Percentiles rank a stretch among this genome's conserved stretches.
Evolutionary conservation across 2,329 filamentous ascomycete species (phyloP).

Genomic region (Ophiostoma ips): DNA sequence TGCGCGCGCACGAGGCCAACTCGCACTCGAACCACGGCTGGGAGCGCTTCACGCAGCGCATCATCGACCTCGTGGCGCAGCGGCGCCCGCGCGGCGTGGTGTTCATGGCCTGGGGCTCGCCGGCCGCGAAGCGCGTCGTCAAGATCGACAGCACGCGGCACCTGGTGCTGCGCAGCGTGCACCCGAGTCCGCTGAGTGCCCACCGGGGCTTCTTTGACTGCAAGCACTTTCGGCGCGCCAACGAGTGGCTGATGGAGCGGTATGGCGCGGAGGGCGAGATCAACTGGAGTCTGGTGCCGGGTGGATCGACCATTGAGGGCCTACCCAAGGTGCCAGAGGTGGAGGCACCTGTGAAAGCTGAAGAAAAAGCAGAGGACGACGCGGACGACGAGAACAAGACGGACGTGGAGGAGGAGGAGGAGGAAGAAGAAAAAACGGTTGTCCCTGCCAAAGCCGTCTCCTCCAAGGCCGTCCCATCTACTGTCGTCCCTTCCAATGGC

Average conservation of each 20-base stretch:
- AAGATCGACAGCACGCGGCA: slow-evolving; percentile 62
- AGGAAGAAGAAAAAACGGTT: no score
- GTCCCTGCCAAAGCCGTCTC: no score
- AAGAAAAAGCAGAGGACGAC: neutral
- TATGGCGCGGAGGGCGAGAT: slow-evolving; percentile 74
- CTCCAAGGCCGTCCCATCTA: neutral
- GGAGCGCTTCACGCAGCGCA: slow-evolving; percentile 84
- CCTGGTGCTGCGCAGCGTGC: slow-evolving; percentile 71
- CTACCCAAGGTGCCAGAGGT: slow-evolving; percentile 6
- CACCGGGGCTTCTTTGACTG: slow-evolving; percentile 69
- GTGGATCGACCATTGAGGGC: slow-evolving; percentile 16
- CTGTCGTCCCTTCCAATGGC: no score
- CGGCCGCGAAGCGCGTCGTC: slow-evolving; percentile 65
- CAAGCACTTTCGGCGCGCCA: slow-evolving; percentile 66
- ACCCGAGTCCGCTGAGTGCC: slow-evolving; percentile 89
- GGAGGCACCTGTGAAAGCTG: neutral
- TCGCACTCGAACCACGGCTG: slow-evolving; percentile 77
- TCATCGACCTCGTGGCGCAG: slow-evolving; percentile 75
- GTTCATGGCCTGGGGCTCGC: slow-evolving; percentile 85
- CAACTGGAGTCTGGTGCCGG: slow-evolving; percentile 58
- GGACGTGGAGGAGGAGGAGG: slow-evolving; percentile 16
- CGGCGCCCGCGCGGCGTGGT: slow-evolving; percentile 71
- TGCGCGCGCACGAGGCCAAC: slow-evolving; percentile 77
- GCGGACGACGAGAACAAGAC: slow-evolving; percentile 17
- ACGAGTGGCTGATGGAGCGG: slow-evolving; percentile 66